phyloP scores from a whole-genome alignment of 2,329 filamentous ascomycete species.

The Botrytis galanthina region DNA sequence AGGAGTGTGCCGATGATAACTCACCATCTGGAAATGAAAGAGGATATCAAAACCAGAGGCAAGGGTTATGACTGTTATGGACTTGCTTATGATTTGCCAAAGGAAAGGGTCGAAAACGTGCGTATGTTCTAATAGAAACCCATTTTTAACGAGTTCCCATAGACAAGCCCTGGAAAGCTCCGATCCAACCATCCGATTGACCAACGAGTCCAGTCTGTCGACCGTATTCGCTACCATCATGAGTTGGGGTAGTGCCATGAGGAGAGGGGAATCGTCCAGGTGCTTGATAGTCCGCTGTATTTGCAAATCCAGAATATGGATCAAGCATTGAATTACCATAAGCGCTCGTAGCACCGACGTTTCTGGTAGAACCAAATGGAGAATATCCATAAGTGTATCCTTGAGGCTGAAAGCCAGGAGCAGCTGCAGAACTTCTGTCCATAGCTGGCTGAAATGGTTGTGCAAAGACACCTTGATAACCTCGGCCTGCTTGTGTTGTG shows the following conservation, averaged over 20 bases:
- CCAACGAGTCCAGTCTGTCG: conserved; percentile 42
- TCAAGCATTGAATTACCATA: conserved; percentile 47
- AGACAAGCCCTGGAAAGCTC: conserved; percentile 66
- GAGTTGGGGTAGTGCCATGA: conserved; percentile 39
- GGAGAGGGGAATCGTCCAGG: conserved; percentile 48
- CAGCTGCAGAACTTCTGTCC: conserved; percentile 42
- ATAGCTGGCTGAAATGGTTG: conserved; percentile 45
- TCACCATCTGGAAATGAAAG: background rate
- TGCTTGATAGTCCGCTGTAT: conserved; percentile 46
- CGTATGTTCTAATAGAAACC: background rate
- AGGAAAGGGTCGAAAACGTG: background rate
- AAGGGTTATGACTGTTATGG: background rate
- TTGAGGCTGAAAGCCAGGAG: conserved; percentile 42
- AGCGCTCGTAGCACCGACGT: conserved; percentile 35
- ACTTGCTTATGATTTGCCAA: background rate
- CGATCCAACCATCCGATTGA: conserved; percentile 56
- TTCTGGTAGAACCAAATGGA: conserved; percentile 45
- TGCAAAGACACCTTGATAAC: conserved; percentile 44
- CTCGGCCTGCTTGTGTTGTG: conserved; percentile 28
- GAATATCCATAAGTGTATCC: conserved; percentile 45
- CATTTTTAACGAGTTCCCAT: conserved; percentile 50
- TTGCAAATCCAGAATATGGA: conserved; percentile 44
- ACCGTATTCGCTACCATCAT: conserved; percentile 44
- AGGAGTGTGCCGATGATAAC: background rate
- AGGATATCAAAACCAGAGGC: conserved; percentile 1